Percentiles rank a stretch among this genome's conserved stretches.
These are phyloP conservation scores for Tricholoma sp. DNA, from an alignment of 768 basidiomycete species.

Conservation along the genomic window DNA sequence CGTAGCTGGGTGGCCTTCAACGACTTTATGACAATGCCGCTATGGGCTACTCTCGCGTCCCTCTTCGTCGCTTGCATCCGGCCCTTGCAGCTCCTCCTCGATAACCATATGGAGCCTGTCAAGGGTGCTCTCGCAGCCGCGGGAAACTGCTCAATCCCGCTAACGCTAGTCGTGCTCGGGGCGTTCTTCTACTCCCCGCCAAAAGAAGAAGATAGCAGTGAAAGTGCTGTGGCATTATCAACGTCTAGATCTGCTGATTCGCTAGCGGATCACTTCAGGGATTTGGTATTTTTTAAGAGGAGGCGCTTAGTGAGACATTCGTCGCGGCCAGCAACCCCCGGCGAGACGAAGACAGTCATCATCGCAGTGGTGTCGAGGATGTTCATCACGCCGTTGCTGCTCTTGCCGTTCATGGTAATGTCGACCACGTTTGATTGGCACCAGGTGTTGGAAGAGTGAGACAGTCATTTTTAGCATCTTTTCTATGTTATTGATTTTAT, in stretches of 20 bases:
- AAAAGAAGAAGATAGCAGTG: background rate
- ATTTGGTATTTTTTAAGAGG: conserved; percentile 34
- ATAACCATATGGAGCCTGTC: conserved; percentile 56
- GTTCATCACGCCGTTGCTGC: conserved; percentile 74
- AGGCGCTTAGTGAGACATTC: conserved; percentile 1
- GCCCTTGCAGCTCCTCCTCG: conserved; percentile 69
- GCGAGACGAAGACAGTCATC: conserved; percentile 81
- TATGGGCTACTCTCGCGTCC: conserved; percentile 74
- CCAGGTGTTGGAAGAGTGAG: conserved; percentile 71
- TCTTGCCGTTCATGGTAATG: conserved; percentile 72
- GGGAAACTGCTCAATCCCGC: conserved; percentile 78
- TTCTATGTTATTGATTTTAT: conserved; percentile 5
- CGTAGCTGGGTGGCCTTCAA: conserved; percentile 39
- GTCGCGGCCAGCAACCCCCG: conserved; percentile 30
- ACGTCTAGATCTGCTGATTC: conserved; percentile 23
- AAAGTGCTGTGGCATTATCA: background rate
- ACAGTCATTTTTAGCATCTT: background rate
- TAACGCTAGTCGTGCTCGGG: conserved; percentile 89
- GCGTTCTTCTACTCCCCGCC: conserved; percentile 75
- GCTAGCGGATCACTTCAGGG: conserved; percentile 37
- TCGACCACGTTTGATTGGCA: conserved; percentile 56
- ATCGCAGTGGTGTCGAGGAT: conserved; percentile 82
- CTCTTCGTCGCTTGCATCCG: conserved; percentile 72
- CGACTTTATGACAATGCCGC: conserved; percentile 84
- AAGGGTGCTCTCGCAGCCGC: conserved; percentile 62